Evolutionary conservation across 2,329 filamentous ascomycete genomes (phyloP), one percentile per base, ranked within the genome.

Genomic region (Beauveria caledonica): DNA sequence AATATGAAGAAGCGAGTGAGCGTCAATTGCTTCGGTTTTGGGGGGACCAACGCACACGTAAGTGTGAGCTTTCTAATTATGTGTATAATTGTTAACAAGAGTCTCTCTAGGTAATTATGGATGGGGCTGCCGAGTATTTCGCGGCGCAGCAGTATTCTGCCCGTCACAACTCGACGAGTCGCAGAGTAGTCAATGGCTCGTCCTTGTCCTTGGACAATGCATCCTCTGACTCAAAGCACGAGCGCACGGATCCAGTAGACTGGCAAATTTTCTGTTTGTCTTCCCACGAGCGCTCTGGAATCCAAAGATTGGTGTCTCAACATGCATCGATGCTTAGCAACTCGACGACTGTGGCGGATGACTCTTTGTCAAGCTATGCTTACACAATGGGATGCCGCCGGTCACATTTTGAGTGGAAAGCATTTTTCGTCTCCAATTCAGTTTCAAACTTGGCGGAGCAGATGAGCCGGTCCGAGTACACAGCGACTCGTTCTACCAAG

Each of bases 11-110:
- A 79, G 1, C 76, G 81, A 21, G 78, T 77, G 46, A 81, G 78
- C 61, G 74, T 85, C 63, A 84, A 84, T 65, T 81, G 77, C 62
- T 85, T 84, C 64, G 82, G 82, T 2, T 84, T 80, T 64, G 82
- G 82, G 1, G 82, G 82, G 45, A 81, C 80, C 3, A 84, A 84
- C 54, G 77, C 76, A 1, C 81, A 85, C 63, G 74, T 73, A 9
- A 72, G 79, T 39, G 53, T 33, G 3, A 6, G 0, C 15, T 1
- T 17, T 25, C 10, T 8, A 15, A 33, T 4, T 9, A 5, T 29
- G 9, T 23, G 15, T 6, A n/a, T 29, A 33, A 36, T 21, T n/a
- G 15, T 9, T 11, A 2, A 49, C 45, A 21, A 10, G 11, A 11
- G 1, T 50, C 13, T 6, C 1, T 8, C 25, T 15, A 62, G 61